phyloP scores from a whole-genome alignment of 1,284 basidiomycete species.

The Fomitopsis pinicola region DNA sequence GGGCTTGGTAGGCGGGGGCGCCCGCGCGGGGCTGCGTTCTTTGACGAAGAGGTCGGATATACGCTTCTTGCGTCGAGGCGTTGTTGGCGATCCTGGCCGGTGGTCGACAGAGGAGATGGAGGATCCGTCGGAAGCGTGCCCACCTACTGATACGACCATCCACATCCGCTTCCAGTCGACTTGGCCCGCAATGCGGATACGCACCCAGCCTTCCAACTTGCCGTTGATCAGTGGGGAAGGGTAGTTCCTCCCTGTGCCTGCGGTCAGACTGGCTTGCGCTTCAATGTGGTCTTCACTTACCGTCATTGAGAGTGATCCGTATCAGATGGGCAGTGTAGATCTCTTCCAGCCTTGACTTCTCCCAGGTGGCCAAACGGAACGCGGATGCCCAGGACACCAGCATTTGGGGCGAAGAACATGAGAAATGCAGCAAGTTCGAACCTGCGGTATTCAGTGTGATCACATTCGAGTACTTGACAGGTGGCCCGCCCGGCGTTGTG shows the following conservation, averaged over 20 bases:
- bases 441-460: constrained; percentile 95
- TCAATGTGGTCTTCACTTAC: constrained; percentile 30
- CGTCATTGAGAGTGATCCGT: constrained; percentile 60
- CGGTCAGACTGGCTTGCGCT: neutral
- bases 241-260: constrained; percentile 55
- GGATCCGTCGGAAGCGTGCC: constrained; percentile 16
- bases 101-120: constrained; percentile 31
- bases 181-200: constrained; percentile 88
- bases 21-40: constrained; percentile 27
- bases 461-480: constrained; percentile 70
- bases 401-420: constrained; percentile 68
- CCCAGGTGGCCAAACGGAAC: constrained; percentile 89
- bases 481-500: constrained; percentile 39
- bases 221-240: constrained; percentile 67
- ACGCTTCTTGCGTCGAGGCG: constrained; percentile 48
- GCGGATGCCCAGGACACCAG: constrained; percentile 91
- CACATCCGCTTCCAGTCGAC: constrained; percentile 95
- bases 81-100: constrained; percentile 18
- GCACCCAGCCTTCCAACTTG: constrained; percentile 90
- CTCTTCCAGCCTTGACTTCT: constrained; percentile 93
- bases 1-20: constrained; percentile 34
- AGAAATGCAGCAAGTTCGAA: constrained; percentile 87
- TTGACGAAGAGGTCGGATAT: constrained; percentile 63
- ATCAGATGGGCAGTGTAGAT: constrained; percentile 96
- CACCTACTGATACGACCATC: constrained; percentile 61